These are phyloP conservation scores for Pichia terricola DNA, from an alignment of 1,139 yeast genomes.

Conservation along the genomic window DNA sequence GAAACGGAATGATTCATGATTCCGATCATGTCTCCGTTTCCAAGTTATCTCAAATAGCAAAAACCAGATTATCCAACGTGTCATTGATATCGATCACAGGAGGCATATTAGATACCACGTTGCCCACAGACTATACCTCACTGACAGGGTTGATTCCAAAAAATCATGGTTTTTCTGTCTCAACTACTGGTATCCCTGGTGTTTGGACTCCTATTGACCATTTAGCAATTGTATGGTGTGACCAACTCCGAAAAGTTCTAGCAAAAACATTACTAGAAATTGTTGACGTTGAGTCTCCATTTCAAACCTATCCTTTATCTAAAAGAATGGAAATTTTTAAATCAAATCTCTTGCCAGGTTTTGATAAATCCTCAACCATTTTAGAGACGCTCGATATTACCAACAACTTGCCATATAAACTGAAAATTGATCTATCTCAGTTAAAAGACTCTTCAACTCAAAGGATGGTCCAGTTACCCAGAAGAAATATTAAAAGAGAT, in stretches of 20 bases:
- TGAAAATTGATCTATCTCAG: slow-evolving; percentile 29
- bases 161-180: slow-evolving; percentile 72
- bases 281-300: slow-evolving; percentile 35
- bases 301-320: slow-evolving; percentile 39
- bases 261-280: slow-evolving; percentile 53
- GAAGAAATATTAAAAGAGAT: slow-evolving; percentile 14
- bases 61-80: slow-evolving; percentile 36
- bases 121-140: slow-evolving; percentile 91
- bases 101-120: slow-evolving; percentile 68
- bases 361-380: slow-evolving; percentile 16
- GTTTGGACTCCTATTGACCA: slow-evolving; percentile 97
- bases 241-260: slow-evolving; percentile 62
- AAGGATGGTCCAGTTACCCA: slow-evolving; percentile 20
- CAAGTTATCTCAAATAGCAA: slow-evolving; percentile 28
- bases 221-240: slow-evolving; percentile 95
- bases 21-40: slow-evolving; percentile 2
- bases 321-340: slow-evolving; percentile 53
- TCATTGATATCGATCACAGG: slow-evolving; percentile 78
- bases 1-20: slow-evolving; percentile 36
- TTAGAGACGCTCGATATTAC: slow-evolving; percentile 22
- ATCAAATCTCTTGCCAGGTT: slow-evolving; percentile 45
- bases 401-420: slow-evolving; percentile 18
- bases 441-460: slow-evolving; percentile 23
- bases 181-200: slow-evolving; percentile 75
- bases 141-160: slow-evolving; percentile 65